These are phyloP conservation scores for Aureobasidium sp. DNA, from an alignment of 2,329 filamentous ascomycete genomes.

Conservation along the genomic window DNA sequence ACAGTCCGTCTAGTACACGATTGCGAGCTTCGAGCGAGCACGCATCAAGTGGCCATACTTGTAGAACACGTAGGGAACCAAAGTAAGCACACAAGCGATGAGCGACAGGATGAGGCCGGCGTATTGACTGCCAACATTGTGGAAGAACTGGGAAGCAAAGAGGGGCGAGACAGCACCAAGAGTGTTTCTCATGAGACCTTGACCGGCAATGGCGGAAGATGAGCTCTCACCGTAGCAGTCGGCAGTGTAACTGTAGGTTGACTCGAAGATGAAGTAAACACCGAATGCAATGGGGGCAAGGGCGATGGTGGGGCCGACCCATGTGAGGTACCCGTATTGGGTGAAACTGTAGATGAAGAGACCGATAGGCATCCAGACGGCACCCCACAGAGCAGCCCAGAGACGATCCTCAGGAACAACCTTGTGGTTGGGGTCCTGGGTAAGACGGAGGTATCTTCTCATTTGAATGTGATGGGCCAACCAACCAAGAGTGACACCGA, in stretches of 20 bases:
- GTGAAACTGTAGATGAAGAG: slow-evolving; percentile 51
- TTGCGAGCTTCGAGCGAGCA: slow-evolving; percentile 35
- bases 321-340: slow-evolving; percentile 43
- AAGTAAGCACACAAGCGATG: slow-evolving; percentile 37
- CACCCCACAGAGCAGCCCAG: slow-evolving; percentile 44
- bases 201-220: slow-evolving; percentile 41
- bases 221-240: slow-evolving; percentile 47
- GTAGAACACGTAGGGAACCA: slow-evolving; percentile 41
- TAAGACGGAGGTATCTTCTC: slow-evolving; percentile 42
- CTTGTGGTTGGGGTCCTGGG: slow-evolving; percentile 27
- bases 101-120: slow-evolving; percentile 45
- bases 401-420: slow-evolving; percentile 42
- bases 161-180: slow-evolving; percentile 47
- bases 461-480: slow-evolving; percentile 45
- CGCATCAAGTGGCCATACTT: slow-evolving; percentile 36
- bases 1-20: slow-evolving; percentile 10
- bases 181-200: slow-evolving; percentile 48
- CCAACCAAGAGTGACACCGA: slow-evolving; percentile 44
- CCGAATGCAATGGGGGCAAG: slow-evolving; percentile 46
- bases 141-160: slow-evolving; percentile 48
- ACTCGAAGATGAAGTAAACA: slow-evolving; percentile 47
- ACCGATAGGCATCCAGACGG: slow-evolving; percentile 42
- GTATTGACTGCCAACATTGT: slow-evolving; percentile 48
- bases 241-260: slow-evolving; percentile 44
- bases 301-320: slow-evolving; percentile 45